These are phyloP conservation scores for Pelargonium cotyledonis DNA, from an alignment of 441 rosid species.

Conservation along the genomic window DNA sequence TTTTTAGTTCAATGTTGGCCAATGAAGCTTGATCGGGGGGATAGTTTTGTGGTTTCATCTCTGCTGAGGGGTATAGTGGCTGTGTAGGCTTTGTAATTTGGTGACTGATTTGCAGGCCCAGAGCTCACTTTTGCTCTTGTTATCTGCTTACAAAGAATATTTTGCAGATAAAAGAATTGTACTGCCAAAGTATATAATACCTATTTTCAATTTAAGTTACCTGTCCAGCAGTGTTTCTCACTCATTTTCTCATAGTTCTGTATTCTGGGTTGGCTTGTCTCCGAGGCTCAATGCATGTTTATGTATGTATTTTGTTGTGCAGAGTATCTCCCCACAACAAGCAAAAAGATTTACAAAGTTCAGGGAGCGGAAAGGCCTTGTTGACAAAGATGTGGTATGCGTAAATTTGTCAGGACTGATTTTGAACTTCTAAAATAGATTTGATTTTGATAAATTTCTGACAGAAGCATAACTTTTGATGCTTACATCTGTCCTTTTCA, in stretches of 20 bases:
- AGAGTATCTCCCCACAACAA: constrained; percentile 86
- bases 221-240: not conserved
- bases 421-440: constrained; percentile 11
- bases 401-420: constrained; percentile 13
- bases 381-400: constrained; percentile 96
- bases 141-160: too few species aligned
- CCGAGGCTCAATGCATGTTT: constrained; percentile 18
- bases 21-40: too few species aligned
- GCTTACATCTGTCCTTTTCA: constrained; percentile 12
- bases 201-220: not conserved
- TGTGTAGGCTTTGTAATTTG: too few species aligned
- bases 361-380: constrained; percentile 88
- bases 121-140: too few species aligned
- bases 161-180: not conserved
- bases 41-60: too few species aligned
- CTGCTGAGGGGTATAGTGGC: too few species aligned
- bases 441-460: constrained; percentile 11
- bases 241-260: not conserved
- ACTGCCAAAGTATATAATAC: not conserved
- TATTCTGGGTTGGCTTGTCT: constrained; percentile 14
- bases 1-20: too few species aligned
- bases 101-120: too few species aligned
- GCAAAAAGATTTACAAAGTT: constrained; percentile 88
- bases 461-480: constrained; percentile 1
- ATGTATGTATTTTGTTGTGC: constrained; percentile 23